A percentile compares a stretch with the other conserved stretches of the same genome.
phyloP scores from a whole-genome alignment of 768 basidiomycete genomes.

The Psilocybe tampanensis region DNA sequence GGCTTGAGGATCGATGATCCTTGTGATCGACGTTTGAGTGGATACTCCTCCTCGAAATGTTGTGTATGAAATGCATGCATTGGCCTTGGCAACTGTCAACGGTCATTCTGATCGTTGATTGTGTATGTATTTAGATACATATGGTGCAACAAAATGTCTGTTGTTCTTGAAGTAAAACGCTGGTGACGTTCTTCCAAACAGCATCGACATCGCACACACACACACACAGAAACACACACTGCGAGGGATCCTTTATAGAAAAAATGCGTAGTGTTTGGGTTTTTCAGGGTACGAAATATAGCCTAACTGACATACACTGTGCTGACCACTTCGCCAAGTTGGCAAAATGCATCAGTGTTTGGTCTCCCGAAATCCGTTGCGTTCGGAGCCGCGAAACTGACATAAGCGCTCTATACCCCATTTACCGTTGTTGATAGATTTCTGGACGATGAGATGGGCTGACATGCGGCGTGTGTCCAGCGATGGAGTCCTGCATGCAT shows the following conservation, averaged over 20 bases:
- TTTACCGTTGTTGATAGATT: constrained; percentile 6
- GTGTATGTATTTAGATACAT: neutral
- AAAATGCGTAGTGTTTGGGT: neutral
- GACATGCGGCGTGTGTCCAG: constrained; percentile 5
- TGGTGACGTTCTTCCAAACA: too few relatives aligned
- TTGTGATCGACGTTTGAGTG: neutral
- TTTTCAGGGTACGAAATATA: constrained; percentile 9
- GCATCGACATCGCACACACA: too few relatives aligned
- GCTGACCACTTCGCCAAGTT: constrained; percentile 16
- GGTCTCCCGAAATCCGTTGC: constrained; percentile 24
- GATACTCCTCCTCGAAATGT: neutral
- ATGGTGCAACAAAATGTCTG: too few relatives aligned
- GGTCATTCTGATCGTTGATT: neutral
- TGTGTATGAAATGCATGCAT: neutral
- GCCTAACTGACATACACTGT: constrained; percentile 24
- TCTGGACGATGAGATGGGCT: neutral
- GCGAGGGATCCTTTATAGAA: neutral
- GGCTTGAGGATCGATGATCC: neutral
- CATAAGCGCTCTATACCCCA: constrained; percentile 11
- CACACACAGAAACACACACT: too few relatives aligned
- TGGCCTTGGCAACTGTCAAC: neutral
- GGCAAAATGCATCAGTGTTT: neutral
- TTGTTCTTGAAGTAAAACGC: too few relatives aligned
- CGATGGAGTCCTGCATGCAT: neutral
- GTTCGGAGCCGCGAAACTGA: constrained; percentile 27